phyloP scores from a whole-genome alignment of 306 rosid species.

The Castanea mollissima region DNA sequence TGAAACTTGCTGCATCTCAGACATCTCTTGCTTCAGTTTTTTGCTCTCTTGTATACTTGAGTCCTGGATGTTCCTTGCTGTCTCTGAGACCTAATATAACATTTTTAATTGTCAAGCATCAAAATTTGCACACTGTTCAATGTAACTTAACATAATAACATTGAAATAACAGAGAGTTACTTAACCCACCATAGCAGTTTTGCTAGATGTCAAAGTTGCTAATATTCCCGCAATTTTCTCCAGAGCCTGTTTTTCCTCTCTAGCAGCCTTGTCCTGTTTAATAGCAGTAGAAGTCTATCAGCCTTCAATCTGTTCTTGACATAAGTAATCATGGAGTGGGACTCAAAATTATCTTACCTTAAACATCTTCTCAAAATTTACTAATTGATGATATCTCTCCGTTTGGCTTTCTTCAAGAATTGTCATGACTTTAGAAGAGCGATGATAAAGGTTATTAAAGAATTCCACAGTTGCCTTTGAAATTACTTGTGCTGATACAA shows the following conservation, averaged over 20 bases:
- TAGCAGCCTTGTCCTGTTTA: slow-evolving; percentile 70
- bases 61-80: slow-evolving; percentile 58
- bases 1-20: slow-evolving; percentile 58
- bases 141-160: neutral
- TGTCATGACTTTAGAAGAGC: slow-evolving; percentile 53
- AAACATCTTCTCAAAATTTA: slow-evolving; percentile 68
- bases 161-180: slow-evolving; percentile 5
- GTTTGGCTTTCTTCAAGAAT: slow-evolving; percentile 60
- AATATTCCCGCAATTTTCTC: slow-evolving; percentile 61
- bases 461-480: slow-evolving; percentile 62
- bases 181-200: slow-evolving; percentile 47
- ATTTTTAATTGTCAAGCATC: slow-evolving; percentile 23
- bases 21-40: slow-evolving; percentile 54
- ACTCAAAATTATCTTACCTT: slow-evolving; percentile 46
- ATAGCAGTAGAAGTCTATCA: slow-evolving; percentile 22
- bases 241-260: slow-evolving; percentile 68
- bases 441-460: slow-evolving; percentile 52
- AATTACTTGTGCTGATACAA: slow-evolving; percentile 57
- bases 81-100: slow-evolving; percentile 61
- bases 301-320: neutral
- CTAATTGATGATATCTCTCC: slow-evolving; percentile 51
- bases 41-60: slow-evolving; percentile 42
- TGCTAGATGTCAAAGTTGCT: slow-evolving; percentile 63
- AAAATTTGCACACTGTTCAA: neutral
- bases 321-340: neutral